Evolutionary conservation across 371 early-diverging fungal genomes (phyloP).

Genomic region (Mortierella sp.): DNA sequence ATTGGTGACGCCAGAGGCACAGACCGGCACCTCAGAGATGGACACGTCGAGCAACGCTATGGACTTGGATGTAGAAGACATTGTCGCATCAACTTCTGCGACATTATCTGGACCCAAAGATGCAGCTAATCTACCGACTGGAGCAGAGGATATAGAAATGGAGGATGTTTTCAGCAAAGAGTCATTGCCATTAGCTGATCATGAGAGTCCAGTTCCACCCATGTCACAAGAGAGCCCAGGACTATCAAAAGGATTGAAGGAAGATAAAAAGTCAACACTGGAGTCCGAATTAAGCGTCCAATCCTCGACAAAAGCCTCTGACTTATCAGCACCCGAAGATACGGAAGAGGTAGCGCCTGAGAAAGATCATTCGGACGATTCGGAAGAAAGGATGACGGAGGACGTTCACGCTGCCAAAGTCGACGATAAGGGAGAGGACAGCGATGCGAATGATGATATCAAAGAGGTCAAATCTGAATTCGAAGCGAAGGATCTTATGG

Average conservation of each 20-base stretch:
- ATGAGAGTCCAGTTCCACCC: neutral
- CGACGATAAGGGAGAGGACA: neutral
- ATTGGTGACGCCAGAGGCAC: neutral
- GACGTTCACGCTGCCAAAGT: neutral
- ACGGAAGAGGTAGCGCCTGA: constrained; percentile 3
- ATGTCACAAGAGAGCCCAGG: neutral
- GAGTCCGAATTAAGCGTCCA: constrained; percentile 1
- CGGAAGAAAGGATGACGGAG: neutral
- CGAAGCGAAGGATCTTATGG: neutral
- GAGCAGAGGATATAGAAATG: constrained; percentile 28
- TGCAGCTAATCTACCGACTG: neutral
- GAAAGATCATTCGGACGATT: neutral
- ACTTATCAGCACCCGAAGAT: constrained; percentile 18
- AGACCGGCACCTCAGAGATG: neutral
- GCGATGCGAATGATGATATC: neutral
- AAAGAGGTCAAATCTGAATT: too few species aligned
- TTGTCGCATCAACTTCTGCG: neutral
- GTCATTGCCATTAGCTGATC: neutral
- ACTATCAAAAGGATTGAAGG: neutral
- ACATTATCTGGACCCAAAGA: neutral
- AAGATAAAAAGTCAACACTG: neutral
- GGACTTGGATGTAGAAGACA: constrained; percentile 45
- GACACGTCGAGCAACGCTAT: neutral
- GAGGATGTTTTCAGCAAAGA: constrained; percentile 12
- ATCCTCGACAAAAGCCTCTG: constrained; percentile 20